These are phyloP conservation scores for Pestalotiopsis sp. DNA, from an alignment of 2,329 filamentous ascomycete species.

Conservation along the genomic window DNA sequence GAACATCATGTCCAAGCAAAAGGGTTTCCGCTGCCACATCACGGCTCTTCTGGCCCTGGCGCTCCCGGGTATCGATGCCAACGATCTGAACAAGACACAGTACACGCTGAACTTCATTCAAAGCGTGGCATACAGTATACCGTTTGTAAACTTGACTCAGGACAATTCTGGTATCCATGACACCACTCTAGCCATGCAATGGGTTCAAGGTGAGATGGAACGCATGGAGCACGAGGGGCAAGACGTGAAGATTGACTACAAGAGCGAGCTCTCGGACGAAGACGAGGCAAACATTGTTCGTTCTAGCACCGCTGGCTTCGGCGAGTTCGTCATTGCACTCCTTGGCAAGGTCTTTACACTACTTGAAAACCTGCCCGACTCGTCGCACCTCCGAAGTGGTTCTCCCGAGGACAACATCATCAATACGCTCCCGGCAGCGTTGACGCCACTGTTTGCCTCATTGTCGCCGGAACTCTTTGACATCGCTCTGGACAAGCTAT, in stretches of 20 bases:
- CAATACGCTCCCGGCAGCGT: constrained; percentile 88
- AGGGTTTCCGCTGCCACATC: constrained; percentile 95
- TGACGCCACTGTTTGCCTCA: constrained; percentile 87
- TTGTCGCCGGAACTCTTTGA: constrained; percentile 94
- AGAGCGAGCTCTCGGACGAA: constrained; percentile 77
- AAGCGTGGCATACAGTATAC: constrained; percentile 93
- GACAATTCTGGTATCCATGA: constrained; percentile 70
- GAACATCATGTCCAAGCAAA: constrained; percentile 87
- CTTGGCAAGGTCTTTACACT: constrained; percentile 94
- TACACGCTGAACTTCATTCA: constrained; percentile 95
- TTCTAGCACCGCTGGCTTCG: constrained; percentile 91
- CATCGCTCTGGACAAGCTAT: constrained; percentile 86
- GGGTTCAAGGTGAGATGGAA: constrained; percentile 94
- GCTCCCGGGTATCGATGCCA: constrained; percentile 94
- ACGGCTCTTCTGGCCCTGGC: constrained; percentile 92
- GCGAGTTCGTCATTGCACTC: constrained; percentile 89
- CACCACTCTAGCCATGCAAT: constrained; percentile 80
- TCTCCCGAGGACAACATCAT: constrained; percentile 97
- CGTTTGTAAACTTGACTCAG: constrained; percentile 79
- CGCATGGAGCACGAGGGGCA: constrained; percentile 89
- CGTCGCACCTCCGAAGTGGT: constrained; percentile 82
- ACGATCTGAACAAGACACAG: constrained; percentile 94
- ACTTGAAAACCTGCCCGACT: constrained; percentile 91
- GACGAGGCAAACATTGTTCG: constrained; percentile 86
- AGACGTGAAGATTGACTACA: constrained; percentile 83